Evolutionary conservation across 441 rosid species (phyloP).

Genomic region (Populus hybrid): DNA sequence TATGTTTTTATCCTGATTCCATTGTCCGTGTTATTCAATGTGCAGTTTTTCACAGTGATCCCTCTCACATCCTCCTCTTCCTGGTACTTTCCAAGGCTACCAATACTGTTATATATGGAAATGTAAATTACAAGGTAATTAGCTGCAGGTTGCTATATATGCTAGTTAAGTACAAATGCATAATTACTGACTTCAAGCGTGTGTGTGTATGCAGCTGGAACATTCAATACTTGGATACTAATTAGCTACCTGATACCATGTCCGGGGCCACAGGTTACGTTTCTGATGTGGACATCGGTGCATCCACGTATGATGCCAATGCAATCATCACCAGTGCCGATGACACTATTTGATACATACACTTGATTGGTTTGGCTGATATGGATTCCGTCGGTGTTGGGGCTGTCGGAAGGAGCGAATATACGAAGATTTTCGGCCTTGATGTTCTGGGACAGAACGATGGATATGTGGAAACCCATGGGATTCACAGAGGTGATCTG

Average conservation of each 20-base stretch:
- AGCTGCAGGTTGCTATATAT: not conserved
- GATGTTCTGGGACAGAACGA: conserved; percentile 32
- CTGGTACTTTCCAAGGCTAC: conserved; percentile 44
- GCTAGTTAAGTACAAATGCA: not conserved
- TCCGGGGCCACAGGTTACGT: conserved; percentile 54
- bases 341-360: conserved; percentile 32
- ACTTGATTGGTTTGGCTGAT: conserved; percentile 37
- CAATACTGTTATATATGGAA: conserved; percentile 26
- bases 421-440: conserved; percentile 29
- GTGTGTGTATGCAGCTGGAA: no score
- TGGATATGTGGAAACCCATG: conserved; percentile 48
- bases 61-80: conserved; percentile 29
- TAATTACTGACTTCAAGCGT: not conserved
- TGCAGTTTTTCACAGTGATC: conserved; percentile 39
- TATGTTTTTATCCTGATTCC: conserved; percentile 55
- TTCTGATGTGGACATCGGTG: conserved; percentile 30
- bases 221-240: not conserved
- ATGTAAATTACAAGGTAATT: not conserved
- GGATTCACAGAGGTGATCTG: conserved; percentile 37
- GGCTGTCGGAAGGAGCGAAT: conserved; percentile 51
- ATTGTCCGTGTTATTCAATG: conserved; percentile 42
- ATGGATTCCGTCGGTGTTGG: conserved; percentile 72
- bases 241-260: conserved; percentile 56
- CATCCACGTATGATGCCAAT: conserved; percentile 60
- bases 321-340: conserved; percentile 65